Percentiles rank a stretch among this genome's conserved stretches.
Conservation (phyloP, 78 protist genomes). For the Guillardia theta region DNA sequence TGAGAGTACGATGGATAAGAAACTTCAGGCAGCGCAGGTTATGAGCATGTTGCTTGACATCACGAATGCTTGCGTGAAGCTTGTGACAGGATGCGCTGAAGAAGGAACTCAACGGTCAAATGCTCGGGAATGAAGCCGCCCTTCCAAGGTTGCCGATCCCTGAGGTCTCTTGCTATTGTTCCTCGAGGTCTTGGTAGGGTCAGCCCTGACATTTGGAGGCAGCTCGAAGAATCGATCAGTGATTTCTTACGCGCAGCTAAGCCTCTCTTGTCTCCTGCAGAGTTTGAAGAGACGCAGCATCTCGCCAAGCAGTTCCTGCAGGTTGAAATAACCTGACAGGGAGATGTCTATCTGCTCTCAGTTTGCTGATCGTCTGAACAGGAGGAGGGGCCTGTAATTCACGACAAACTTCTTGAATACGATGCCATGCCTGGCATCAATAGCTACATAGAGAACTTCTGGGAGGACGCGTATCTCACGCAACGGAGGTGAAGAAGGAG, state of each 20-base stretch:
- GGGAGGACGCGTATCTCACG: not conserved
- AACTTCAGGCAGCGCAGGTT: not conserved
- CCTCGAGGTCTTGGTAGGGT: not conserved
- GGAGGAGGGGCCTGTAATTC: not conserved
- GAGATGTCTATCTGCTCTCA: not conserved
- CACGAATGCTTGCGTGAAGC: not conserved
- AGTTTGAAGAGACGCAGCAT: not conserved
- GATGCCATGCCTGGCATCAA: not conserved
- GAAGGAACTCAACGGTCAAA: not conserved
- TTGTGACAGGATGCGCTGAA: not conserved
- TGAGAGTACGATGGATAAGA: not conserved
- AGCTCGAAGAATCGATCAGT: not conserved
- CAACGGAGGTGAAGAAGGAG: not conserved
- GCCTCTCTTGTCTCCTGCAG: no score
- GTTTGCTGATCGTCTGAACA: not conserved
- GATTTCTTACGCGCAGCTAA: no score
- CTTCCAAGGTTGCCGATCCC: not conserved
- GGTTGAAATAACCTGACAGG: not conserved
- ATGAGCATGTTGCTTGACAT: not conserved
- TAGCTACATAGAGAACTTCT: not conserved
- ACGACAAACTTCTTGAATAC: not conserved
- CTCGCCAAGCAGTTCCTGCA: not conserved
- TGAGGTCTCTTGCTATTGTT: not conserved
- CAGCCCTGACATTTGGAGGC: not conserved
- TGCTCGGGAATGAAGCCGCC: not conserved